phyloP scores from a whole-genome alignment of 306 rosid genomes.

The Abrus pulchellus region DNA sequence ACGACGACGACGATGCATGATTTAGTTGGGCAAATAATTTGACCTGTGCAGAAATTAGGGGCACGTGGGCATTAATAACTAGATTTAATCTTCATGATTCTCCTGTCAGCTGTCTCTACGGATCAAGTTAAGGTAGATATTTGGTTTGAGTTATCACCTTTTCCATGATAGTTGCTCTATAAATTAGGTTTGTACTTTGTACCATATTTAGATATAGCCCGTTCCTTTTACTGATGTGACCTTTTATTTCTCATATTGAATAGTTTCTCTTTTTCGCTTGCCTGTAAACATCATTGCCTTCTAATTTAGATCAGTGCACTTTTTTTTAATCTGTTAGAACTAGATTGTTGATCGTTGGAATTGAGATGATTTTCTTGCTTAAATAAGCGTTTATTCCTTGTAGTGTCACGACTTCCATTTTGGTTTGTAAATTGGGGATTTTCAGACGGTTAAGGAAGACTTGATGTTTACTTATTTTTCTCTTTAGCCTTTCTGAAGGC shows the following conservation, averaged over 20 bases:
- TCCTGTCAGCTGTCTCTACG: conserved; percentile 49
- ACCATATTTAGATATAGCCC: conserved; percentile 71
- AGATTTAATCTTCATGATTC: conserved; percentile 54
- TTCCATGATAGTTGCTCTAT: conserved; percentile 49
- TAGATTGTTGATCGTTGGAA: conserved; percentile 3
- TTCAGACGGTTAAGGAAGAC: background rate
- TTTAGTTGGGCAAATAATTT: conserved; percentile 40
- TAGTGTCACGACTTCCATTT: background rate
- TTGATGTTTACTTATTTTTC: background rate
- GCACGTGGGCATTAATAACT: conserved; percentile 47
- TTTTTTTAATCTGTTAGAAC: conserved; percentile 26
- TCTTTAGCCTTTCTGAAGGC: background rate
- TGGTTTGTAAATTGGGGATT: background rate
- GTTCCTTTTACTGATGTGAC: conserved; percentile 52
- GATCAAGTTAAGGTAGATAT: conserved; percentile 57
- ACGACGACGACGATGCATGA: conserved; percentile 56
- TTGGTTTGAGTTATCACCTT: conserved; percentile 57
- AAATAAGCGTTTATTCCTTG: background rate
- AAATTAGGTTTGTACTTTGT: conserved; percentile 68
- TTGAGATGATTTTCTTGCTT: conserved; percentile 16
- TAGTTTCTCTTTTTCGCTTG: conserved; percentile 46
- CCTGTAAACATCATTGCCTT: conserved; percentile 49
- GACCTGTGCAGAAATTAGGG: conserved; percentile 53
- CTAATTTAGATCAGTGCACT: conserved; percentile 52
- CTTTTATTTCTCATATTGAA: conserved; percentile 45